Conservation (phyloP, 257 asterid species). For the Capsicum pubescens region DNA sequence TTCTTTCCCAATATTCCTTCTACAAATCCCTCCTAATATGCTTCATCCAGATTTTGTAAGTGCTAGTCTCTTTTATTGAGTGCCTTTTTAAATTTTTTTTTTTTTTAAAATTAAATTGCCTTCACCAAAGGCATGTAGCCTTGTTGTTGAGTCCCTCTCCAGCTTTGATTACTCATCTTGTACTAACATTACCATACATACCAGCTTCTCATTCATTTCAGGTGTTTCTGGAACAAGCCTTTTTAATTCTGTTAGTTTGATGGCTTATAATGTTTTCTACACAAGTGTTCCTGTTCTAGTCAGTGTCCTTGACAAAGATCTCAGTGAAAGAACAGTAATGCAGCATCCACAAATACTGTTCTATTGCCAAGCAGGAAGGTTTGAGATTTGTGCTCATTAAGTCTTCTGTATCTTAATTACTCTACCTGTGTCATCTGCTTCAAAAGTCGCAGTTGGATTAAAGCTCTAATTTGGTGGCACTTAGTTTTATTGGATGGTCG, state of each 20-base stretch:
- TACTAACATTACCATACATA: constrained; percentile 53
- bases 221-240: constrained; percentile 99
- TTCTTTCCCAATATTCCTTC: constrained; percentile 97
- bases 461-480: constrained; percentile 31
- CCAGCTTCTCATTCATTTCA: constrained; percentile 94
- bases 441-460: constrained; percentile 1
- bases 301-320: constrained; percentile 95
- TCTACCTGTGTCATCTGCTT: constrained; percentile 29
- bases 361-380: constrained; percentile 99
- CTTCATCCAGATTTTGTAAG: constrained; percentile 98
- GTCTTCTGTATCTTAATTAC: constrained; percentile 33
- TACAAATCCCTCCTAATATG: constrained; percentile 93
- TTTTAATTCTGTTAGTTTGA: constrained; percentile 91
- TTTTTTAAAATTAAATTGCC: background rate
- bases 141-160: constrained; percentile 28
- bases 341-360: constrained; percentile 96
- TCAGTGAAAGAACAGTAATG: constrained; percentile 89
- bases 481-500: background rate
- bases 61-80: constrained; percentile 35
- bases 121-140: background rate
- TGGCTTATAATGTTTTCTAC: constrained; percentile 98
- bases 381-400: constrained; percentile 30
- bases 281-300: constrained; percentile 91
- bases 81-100: background rate
- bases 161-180: constrained; percentile 30